Base-by-base conservation (phyloP, 2,329 filamentous ascomycete species). In the Ascochyta koolunga region DNA sequence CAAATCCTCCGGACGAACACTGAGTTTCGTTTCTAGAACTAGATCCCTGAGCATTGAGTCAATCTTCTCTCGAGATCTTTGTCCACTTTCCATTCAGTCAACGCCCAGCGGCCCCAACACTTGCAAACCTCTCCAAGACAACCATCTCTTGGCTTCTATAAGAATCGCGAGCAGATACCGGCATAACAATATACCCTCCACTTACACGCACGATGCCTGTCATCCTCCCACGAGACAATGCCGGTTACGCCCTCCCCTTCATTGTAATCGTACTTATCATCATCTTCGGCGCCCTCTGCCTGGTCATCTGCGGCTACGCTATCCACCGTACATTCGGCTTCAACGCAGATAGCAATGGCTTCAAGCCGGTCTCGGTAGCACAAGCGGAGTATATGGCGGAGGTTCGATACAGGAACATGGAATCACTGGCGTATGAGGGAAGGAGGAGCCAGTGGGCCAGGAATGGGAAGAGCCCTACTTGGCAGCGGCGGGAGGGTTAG, bases 351-450 rank as follows among this genome's bases (percentile, higher is more conserved):
- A 40, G 21, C 3, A 60, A 62, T 16, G 47, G 43, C 1, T 37
- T 65, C 39, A 63, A 58, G 43, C 54, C 48, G 0, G 37, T 53
- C 15, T 52, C 47, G 1, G 35, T 18, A 4, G 61, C 56, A n/a
- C 65, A 68, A 35, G 54, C 54, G 16, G 52, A 58, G 13, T 68
- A 68, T 24, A 68, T 68, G 65, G 54, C 61, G 3, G 62, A 62
- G 32, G 64, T 68, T 11, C 39, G 60, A 25, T 32, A 51, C 0
- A 39, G 59, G 38, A 67, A 66, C 31, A 46, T 63, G 45, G 41
- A 59, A 1, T 27, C n/a, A 0, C 22, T 68, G 36, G 60, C 59
- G 16, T 43, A 36, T 10, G 57, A 61, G 19, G 64, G 60, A 10
- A 25, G 31, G 25, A 37, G 44, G 18, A 54, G 44, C n/a, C 50